Evolutionary conservation across 169 alveolate species (phyloP), one percentile per base, ranked within the genome.

Genomic region (Pseudocohnilembus persalinus): DNA sequence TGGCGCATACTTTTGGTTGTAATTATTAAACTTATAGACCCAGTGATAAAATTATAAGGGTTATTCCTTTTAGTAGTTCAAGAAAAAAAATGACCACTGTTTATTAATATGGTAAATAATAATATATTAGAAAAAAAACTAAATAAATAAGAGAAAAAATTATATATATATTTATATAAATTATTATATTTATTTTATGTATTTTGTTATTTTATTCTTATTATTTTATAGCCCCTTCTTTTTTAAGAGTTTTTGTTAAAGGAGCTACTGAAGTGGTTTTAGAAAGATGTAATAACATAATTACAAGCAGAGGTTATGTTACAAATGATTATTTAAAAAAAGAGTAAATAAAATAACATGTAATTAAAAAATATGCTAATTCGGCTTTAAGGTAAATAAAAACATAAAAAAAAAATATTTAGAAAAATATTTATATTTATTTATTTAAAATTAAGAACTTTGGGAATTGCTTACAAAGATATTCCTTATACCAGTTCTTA

Each of bases 1-100:
- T 87, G 33, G 86, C 88, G 30, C 85, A 81, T 76, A 81, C 29
- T 29, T 87, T 82, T 26, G 88, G 85, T 27, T 76, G 32, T 27
- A 82, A 84, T 30, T 75, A 81, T 20, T 73, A 73, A 4, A 73
- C 34, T 25, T 76, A 76, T 27, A 77, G 88, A 34, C 80, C 80
- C 32, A 75, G 74, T 64, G 81, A 31, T 81, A 81, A 82, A 29
- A 82, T 82, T 33, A 26, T 82, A 15, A 77, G 79, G 73, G 82
- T 33, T 29, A 30, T 82, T n/a, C 97, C 95, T 74, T 95, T 95
- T 80, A 90, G 92, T 33, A 89, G 95, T 77, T 92, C 93, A 73
- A 88, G 96, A 78, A 95, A 95, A 89, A 90, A 93, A 89, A 95
- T 95, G 98, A 91, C 96, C 20, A 93, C 96, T 34, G 85, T 93